Evolutionary conservation across 2,329 filamentous ascomycete species (phyloP), one percentile per base, ranked within the genome.

Genomic region (Cercospora sp.): DNA sequence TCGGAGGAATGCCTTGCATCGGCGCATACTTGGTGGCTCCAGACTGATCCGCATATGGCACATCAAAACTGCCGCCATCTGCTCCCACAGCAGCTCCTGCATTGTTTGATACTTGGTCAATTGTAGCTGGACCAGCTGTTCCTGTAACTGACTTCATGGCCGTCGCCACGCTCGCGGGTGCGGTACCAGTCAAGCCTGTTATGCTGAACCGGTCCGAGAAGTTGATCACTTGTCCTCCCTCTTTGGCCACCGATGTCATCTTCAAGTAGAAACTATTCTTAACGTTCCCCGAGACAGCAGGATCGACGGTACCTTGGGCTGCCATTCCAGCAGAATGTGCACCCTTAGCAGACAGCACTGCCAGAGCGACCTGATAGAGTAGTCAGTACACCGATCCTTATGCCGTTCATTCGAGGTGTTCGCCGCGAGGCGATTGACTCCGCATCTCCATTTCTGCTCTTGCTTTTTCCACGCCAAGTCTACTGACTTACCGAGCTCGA

Each of bases 121-220:
- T 77, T 63, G 74, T 80, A n/a, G 73, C 73, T 57, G 80, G 81
- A 7, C 77, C 82, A 69, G 71, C 77, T 59, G 76, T 82, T 7
- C 80, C 80, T 3, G 77, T 76, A 5, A 81, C 72, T 8, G 76
- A 76, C 37, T 74, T 73, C 28, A 80, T 75, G 16, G 77, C 81
- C 21, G 74, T 67, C 26, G 74, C 72, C 58, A 86, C 78, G 43
- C 74, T 75, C 1, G 81, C 68, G 1, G 83, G 79, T 73, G 89
- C 89, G 4, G 79, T 79, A 43, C 89, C 89, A 2, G 85, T 88
- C 89, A 91, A 90, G 72, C 84, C 85, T 10, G 82, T 82, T 63
- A 91, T 80, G n/a, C 86, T 84, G 79, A 92, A 92, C 69, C 89
- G 88, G 61, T 81, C 73, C 10, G 88, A 90, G 76, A 84, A 90